phyloP scores from a whole-genome alignment of 495 filamentous ascomycete species.

The Podospora bellae-mahoneyi region DNA sequence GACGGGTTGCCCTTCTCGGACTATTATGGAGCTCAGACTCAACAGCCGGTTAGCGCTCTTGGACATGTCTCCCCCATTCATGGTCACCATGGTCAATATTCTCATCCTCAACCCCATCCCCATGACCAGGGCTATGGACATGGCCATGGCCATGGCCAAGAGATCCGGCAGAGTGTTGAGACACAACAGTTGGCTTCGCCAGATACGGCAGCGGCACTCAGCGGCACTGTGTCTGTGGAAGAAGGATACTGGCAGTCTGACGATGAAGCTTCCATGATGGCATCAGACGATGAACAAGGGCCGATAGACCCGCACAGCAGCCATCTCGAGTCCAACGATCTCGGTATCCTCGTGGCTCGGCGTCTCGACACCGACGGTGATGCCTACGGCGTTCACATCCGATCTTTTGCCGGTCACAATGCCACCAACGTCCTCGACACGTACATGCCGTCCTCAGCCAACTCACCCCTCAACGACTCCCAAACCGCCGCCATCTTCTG shows the following conservation, averaged over 20 bases:
- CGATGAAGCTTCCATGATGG: slow-evolving; percentile 60
- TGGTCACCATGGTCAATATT: background rate
- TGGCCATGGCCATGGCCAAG: background rate
- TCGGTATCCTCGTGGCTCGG: slow-evolving; percentile 39
- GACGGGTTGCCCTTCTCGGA: background rate
- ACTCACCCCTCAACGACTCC: slow-evolving; percentile 77
- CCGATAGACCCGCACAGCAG: slow-evolving; percentile 27
- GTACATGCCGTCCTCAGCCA: slow-evolving; percentile 70
- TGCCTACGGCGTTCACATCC: slow-evolving; percentile 37
- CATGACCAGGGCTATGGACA: background rate
- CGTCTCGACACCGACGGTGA: slow-evolving; percentile 33
- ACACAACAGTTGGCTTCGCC: slow-evolving; percentile 7
- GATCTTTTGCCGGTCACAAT: slow-evolving; percentile 43
- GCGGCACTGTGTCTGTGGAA: slow-evolving; percentile 20
- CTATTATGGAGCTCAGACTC: background rate
- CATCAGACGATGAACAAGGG: slow-evolving; percentile 51
- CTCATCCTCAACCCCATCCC: background rate
- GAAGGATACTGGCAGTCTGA: slow-evolving; percentile 53
- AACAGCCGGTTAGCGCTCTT: background rate
- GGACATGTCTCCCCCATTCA: background rate
- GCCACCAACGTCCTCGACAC: slow-evolving; percentile 64
- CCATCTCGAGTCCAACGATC: slow-evolving; percentile 37
- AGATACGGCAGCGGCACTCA: background rate
- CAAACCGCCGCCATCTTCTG: slow-evolving; percentile 83
- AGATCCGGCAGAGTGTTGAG: background rate